Evolutionary conservation across 768 basidiomycete genomes (phyloP), one percentile per base, ranked within the genome.

Genomic region (Leccinum incarnatum): DNA sequence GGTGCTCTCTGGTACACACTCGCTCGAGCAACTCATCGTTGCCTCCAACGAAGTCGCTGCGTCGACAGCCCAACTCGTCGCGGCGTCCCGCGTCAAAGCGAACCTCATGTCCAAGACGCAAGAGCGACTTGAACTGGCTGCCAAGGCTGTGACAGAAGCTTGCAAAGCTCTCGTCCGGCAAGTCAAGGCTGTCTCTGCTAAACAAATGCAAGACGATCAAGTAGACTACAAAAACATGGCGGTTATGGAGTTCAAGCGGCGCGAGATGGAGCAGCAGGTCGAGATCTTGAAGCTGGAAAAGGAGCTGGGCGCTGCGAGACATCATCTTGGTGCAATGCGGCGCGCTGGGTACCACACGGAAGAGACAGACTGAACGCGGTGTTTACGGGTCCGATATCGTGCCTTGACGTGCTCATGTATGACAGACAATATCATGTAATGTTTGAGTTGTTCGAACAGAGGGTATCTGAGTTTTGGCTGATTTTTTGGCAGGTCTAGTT

Each of bases 251-350:
- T 98, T 95, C 84, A 98, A 98, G 82, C 90, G 85, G 69, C 83
- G 88, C 51, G 96, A 98, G 83, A 98, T 99, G 95, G 97, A 98
- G 77, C 94, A 96, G 69, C 95, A 98, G 75, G 97, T 98, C n/a
- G 92, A 96, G 72, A 97, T 99, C 65, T 78, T 99, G 65, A 95
- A 89, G 71, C 75, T 98, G 66, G 97, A 98, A 79, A 97, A 97
- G 78, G 95, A 98, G 0, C 78, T 99, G 37, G 91, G 91, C 21
- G 95, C 87, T 48, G 90, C 92, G 19, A 83, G 92, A 61, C 89
- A 90, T 72, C 82, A 83, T 62, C 75, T 94, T 57, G 92, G 92
- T 29, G 85, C 84, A 19, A 93, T 94, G 91, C 82, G 92, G 65
- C 82, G 91, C 49, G 92, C 92, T 53, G 92, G 92, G 69, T 94